Evolutionary conservation across 2,329 filamentous ascomycete species (phyloP).

Genomic region (Plenodomus lindquistii): DNA sequence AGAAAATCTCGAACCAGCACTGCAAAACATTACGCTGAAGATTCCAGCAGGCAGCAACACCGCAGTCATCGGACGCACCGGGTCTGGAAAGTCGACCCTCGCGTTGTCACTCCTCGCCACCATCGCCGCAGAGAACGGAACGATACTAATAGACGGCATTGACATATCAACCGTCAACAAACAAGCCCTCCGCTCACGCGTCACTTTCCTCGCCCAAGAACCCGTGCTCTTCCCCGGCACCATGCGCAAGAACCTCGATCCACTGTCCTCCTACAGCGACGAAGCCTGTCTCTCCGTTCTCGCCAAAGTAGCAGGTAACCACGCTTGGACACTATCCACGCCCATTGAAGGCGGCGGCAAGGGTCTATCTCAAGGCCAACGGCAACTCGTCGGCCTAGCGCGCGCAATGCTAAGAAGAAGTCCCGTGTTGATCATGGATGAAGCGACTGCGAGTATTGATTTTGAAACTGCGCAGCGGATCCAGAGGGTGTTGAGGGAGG

Average conservation of each 20-base stretch:
- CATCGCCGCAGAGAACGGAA: constrained; percentile 57
- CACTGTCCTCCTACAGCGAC: constrained; percentile 61
- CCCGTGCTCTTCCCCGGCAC: constrained; percentile 67
- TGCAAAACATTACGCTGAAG: constrained; percentile 69
- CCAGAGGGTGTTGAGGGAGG: constrained; percentile 59
- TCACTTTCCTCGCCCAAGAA: constrained; percentile 70
- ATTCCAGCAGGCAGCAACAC: constrained; percentile 80
- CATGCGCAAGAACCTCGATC: constrained; percentile 66
- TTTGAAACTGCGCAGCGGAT: constrained; percentile 62
- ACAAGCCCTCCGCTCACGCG: constrained; percentile 62
- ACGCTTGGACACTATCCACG: constrained; percentile 61
- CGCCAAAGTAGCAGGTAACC: constrained; percentile 57
- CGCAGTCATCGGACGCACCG: constrained; percentile 77
- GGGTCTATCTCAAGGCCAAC: constrained; percentile 67
- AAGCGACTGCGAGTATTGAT: constrained; percentile 68
- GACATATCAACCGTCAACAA: constrained; percentile 63
- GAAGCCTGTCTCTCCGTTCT: constrained; percentile 59
- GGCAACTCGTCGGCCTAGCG: constrained; percentile 67
- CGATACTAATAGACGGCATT: constrained; percentile 63
- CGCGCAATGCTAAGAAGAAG: constrained; percentile 65
- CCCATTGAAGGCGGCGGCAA: constrained; percentile 63
- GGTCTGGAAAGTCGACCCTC: constrained; percentile 79
- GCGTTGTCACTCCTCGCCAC: constrained; percentile 62
- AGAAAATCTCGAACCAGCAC: constrained; percentile 72
- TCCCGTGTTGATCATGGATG: constrained; percentile 66